These are phyloP conservation scores for Phytophthora sojae DNA, from an alignment of 352 stramenopile genomes.

Conservation along the genomic window DNA sequence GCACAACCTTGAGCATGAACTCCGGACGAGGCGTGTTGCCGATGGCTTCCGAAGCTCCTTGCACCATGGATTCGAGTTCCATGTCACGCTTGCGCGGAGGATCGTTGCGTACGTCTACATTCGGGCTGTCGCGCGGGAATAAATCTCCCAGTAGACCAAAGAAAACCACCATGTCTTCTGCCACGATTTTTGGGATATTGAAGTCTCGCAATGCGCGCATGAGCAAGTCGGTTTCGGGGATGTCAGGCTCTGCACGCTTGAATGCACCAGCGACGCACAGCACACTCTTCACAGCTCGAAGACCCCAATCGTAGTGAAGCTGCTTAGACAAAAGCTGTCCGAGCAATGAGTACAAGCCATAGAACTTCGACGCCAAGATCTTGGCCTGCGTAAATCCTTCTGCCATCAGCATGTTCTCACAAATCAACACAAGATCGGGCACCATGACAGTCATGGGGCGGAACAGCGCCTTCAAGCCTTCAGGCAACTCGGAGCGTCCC, in stretches of 20 bases:
- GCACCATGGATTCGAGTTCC: conserved; percentile 92
- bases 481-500: conserved; percentile 93
- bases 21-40: conserved; percentile 83
- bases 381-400: conserved; percentile 96
- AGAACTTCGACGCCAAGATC: conserved; percentile 96
- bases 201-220: conserved; percentile 97
- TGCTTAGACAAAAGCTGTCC: conserved; percentile 95
- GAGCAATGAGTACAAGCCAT: conserved; percentile 95
- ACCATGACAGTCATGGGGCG: conserved; percentile 97
- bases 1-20: conserved; percentile 95
- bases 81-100: conserved; percentile 93
- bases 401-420: conserved; percentile 98
- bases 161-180: conserved; percentile 96
- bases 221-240: conserved; percentile 93
- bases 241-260: conserved; percentile 94
- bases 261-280: conserved; percentile 94
- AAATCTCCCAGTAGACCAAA: conserved; percentile 95
- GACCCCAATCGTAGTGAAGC: conserved; percentile 96
- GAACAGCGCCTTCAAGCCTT: conserved; percentile 96
- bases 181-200: conserved; percentile 97
- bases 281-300: conserved; percentile 96
- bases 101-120: conserved; percentile 91
- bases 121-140: conserved; percentile 91
- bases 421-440: conserved; percentile 96
- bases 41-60: conserved; percentile 81